A percentile compares a stretch with the other conserved stretches of the same genome.
Conservation (phyloP, 176 grass and related monocot genomes). For the Musa beccarii region DNA sequence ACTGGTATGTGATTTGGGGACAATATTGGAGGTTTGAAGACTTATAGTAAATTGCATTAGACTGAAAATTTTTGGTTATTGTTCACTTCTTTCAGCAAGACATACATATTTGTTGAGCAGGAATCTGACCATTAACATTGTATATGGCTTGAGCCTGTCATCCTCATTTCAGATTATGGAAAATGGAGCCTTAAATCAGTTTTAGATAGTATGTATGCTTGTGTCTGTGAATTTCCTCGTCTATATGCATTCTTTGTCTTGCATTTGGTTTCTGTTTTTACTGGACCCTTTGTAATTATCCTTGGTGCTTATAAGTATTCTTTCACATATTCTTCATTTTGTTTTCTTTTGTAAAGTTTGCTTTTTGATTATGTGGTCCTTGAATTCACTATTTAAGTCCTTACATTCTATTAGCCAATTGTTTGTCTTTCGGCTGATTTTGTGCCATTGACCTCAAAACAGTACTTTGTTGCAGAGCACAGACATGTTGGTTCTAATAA, state of each 20-base stretch:
- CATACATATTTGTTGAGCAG: no score
- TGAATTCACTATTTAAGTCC: neutral
- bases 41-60: neutral
- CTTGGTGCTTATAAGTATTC: no score
- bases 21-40: neutral
- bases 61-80: neutral
- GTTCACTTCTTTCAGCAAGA: neutral
- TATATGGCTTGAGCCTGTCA: neutral
- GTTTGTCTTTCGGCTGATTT: slow-evolving; percentile 10
- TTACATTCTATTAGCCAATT: slow-evolving; percentile 13
- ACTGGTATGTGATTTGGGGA: neutral
- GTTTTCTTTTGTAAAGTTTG: neutral
- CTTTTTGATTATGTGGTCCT: neutral
- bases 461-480: slow-evolving; percentile 58
- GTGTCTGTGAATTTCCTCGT: neutral
- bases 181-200: neutral
- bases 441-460: slow-evolving; percentile 9
- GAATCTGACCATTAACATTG: neutral
- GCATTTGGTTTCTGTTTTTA: no score
- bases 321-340: neutral
- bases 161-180: neutral
- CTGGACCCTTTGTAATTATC: neutral
- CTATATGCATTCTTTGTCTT: no score
- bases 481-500: slow-evolving; percentile 99
- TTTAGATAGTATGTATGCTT: neutral